Base-by-base conservation (phyloP, 2,329 filamentous ascomycete genomes). In the Ophiostoma himal-ulmi region DNA sequence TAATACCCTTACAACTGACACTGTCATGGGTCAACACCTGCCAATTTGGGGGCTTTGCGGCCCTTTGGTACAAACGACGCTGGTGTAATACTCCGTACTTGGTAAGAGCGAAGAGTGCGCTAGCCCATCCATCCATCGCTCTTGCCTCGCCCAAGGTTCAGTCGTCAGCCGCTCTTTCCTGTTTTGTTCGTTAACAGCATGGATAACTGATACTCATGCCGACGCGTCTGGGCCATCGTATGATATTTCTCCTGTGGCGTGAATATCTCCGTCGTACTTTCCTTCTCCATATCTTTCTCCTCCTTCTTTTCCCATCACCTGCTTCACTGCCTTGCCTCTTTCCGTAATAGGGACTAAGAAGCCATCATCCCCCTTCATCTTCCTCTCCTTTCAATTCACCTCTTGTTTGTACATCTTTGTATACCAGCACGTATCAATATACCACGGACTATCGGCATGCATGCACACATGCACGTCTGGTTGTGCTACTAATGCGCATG, bases 321-420 rank as follows among this genome's bases (percentile, higher is more conserved):
- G 44, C 52, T 57, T 57, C 52, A 57, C 52, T 22, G 52, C 52
- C 17, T 57, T 57, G 52, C 52, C 52, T 57, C 52, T 17, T 57
- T 26, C 52, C 44, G 41, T 17, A 48, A 2, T 13, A 39, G 37
- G 30, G 30, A 30, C 30, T 30, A 30, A 3, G 30, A 30, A 30
- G 30, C 11, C 39, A 44, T 44, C 2, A 44, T 11, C 6, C 1
- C 39, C 11, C 14, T 11, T 44, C 39, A 44, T 44, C 39, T 44
- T 44, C 30, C 7, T 44, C 39, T 44, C 39, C 39, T 44, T 44
- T 17, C 10, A 44, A 17, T 44, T 44, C 14, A 44, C 3, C 30
- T 30, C 3, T 30, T 30, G 30, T 30, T 30, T 30, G 30, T 30
- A 30, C 30, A 30, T 30, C 30, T 30, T 30, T 30, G 30, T 30